Evolutionary conservation across 2,329 filamentous ascomycete genomes (phyloP).

Genomic region (Rhynchosporium graminicola): DNA sequence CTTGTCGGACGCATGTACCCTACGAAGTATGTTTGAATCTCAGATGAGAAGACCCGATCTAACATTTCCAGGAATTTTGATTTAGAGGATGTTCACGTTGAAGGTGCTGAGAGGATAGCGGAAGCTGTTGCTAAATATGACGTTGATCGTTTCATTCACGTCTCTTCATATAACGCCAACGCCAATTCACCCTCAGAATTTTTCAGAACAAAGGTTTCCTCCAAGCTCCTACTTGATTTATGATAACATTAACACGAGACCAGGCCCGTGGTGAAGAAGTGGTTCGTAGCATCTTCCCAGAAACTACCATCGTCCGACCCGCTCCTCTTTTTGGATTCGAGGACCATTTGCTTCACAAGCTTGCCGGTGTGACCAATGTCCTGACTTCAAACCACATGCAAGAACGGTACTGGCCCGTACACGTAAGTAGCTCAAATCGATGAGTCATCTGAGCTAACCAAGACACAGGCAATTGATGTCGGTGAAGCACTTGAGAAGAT

Average conservation of each 20-base stretch:
- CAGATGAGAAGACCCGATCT: conserved; percentile 31
- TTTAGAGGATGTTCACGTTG: conserved; percentile 88
- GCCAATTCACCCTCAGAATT: conserved; percentile 82
- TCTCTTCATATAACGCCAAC: conserved; percentile 91
- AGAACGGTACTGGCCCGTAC: conserved; percentile 87
- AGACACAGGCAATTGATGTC: conserved; percentile 76
- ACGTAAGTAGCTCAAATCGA: conserved; percentile 56
- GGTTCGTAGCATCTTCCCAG: conserved; percentile 86
- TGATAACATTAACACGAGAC: conserved; percentile 17
- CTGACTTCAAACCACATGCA: conserved; percentile 93
- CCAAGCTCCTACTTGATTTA: not conserved
- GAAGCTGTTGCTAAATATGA: conserved; percentile 98
- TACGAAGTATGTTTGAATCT: conserved; percentile 71
- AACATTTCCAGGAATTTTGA: conserved; percentile 77
- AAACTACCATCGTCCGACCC: conserved; percentile 94
- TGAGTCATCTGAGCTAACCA: not conserved
- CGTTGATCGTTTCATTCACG: conserved; percentile 92
- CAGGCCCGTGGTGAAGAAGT: conserved; percentile 79
- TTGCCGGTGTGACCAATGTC: conserved; percentile 78
- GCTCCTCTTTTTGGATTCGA: conserved; percentile 94
- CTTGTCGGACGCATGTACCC: conserved; percentile 91
- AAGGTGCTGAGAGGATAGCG: conserved; percentile 87
- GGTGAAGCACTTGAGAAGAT: conserved; percentile 86
- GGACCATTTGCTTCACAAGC: conserved; percentile 83
- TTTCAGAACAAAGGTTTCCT: conserved; percentile 78